Base-by-base conservation (phyloP, 2,329 filamentous ascomycete species). In the Trichophyton equinum region DNA sequence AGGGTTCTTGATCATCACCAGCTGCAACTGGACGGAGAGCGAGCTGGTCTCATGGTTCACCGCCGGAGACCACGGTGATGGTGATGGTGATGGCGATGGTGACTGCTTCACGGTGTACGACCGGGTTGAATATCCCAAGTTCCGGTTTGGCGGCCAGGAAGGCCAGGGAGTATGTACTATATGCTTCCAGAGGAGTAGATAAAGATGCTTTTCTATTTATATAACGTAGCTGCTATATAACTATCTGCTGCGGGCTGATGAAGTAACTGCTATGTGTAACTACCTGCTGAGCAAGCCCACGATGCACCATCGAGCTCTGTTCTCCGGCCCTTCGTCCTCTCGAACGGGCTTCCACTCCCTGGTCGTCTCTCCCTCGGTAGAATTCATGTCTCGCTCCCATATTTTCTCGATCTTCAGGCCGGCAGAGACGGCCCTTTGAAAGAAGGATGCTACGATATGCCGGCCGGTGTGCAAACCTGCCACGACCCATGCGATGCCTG, bases 11-110 rank as follows among this genome's bases (percentile, higher is more conserved):
- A 74, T 96, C 62, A 83, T 99, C 60, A 97, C 94, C 60, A 96
- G 91, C 74, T 99, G 94, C 73, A 99, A 99, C 75, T 99, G 94
- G 94, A 97, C 92, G 1, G 91, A 94, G 76, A 82, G 85, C 46
- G 94, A 99, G 77, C 75, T 99, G 68, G 78, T 81, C 63, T 76
- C 75, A 15, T 97, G 92, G 91, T 94, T 97, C 71, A 84, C 81
- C 58, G 77, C 73, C 2, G 67, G 60, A 11, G 33, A 36, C 33
- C 33, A 36, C 2, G 67, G 59, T 6, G 25, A 27, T 27, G 22
- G 25, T n/a, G 67, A 67, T n/a, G 25, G 25, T 25, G 25, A 25
- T 25, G 25, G 25, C 5, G 4, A 27, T 27, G 25, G 25, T n/a
- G 67, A 67, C 62, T 70, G 77, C 57, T 79, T 95, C 66, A 77